Conservation (phyloP, 1,284 basidiomycete species). For the Tremellales sp. region DNA sequence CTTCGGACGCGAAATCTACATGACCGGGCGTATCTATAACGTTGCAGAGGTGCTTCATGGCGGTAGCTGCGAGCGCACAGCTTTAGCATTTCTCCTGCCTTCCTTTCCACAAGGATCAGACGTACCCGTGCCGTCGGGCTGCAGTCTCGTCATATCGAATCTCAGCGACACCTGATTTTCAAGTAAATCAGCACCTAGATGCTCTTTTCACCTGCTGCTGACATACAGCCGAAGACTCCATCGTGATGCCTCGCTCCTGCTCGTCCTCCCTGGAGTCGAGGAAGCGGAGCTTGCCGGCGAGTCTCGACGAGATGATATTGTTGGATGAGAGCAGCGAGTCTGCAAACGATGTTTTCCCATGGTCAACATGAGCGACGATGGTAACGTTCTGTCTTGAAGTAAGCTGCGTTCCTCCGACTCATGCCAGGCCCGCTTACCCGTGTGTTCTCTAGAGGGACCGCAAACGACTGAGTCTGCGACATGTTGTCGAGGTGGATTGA, state of each 20-base stretch:
- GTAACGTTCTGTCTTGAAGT: conserved; percentile 43
- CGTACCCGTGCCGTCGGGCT: conserved; percentile 38
- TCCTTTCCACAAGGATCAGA: neutral
- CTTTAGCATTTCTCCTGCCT: no score
- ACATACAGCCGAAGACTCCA: conserved; percentile 87
- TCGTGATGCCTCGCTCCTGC: conserved; percentile 96
- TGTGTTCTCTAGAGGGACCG: conserved; percentile 45
- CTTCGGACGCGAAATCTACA: conserved; percentile 97
- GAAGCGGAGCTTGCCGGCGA: conserved; percentile 96
- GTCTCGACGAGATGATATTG: conserved; percentile 89
- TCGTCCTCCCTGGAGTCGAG: conserved; percentile 96
- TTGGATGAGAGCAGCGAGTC: conserved; percentile 94
- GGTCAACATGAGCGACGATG: conserved; percentile 52
- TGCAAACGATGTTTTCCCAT: conserved; percentile 93
- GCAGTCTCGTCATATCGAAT: conserved; percentile 65
- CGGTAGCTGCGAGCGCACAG: conserved; percentile 19
- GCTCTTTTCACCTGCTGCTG: neutral
- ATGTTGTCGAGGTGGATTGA: no score
- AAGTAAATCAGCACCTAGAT: neutral
- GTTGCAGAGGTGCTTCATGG: conserved; percentile 55
- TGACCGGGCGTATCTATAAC: conserved; percentile 99
- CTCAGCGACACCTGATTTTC: conserved; percentile 63
- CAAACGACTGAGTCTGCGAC: conserved; percentile 30
- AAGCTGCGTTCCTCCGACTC: neutral
- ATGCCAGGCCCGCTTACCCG: conserved; percentile 24